These are phyloP conservation scores for Pythium graminicola DNA, from an alignment of 352 stramenopile species.

Conservation along the genomic window DNA sequence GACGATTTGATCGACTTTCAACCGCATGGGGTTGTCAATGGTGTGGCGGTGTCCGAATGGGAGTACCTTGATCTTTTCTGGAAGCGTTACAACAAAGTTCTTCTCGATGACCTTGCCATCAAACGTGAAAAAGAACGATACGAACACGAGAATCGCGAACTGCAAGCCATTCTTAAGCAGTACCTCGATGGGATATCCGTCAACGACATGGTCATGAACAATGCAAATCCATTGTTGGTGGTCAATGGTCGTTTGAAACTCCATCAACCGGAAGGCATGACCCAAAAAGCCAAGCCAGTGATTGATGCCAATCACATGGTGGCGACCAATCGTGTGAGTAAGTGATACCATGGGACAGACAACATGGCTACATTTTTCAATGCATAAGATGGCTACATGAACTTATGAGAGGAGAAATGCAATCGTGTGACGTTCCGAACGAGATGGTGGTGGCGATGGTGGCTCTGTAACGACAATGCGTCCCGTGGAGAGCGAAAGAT, in stretches of 20 bases:
- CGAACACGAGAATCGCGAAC: slow-evolving; percentile 84
- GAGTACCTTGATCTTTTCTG: slow-evolving; percentile 90
- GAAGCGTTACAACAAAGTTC: slow-evolving; percentile 93
- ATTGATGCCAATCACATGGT: slow-evolving; percentile 84
- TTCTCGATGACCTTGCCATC: slow-evolving; percentile 89
- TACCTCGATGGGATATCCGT: slow-evolving; percentile 92
- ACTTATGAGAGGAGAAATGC: slow-evolving; percentile 12
- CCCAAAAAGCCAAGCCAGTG: slow-evolving; percentile 42
- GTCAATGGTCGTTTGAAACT: slow-evolving; percentile 85
- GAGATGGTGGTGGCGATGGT: neutral
- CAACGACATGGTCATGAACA: slow-evolving; percentile 87
- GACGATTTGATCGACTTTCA: slow-evolving; percentile 52
- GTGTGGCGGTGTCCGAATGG: slow-evolving; percentile 59
- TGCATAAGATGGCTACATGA: too few relatives aligned
- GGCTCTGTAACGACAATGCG: neutral
- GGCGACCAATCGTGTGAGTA: slow-evolving; percentile 53
- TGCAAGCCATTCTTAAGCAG: slow-evolving; percentile 89
- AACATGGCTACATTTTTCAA: slow-evolving; percentile 6
- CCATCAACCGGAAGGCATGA: slow-evolving; percentile 34
- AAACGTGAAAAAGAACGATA: slow-evolving; percentile 81
- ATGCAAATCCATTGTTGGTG: slow-evolving; percentile 88
- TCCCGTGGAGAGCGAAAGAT: slow-evolving; percentile 8
- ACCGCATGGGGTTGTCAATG: slow-evolving; percentile 48
- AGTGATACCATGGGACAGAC: slow-evolving; percentile 13
- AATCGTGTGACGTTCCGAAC: neutral